Conservation (phyloP, 2,329 filamentous ascomycete species). For the Talaromyces sp. region DNA sequence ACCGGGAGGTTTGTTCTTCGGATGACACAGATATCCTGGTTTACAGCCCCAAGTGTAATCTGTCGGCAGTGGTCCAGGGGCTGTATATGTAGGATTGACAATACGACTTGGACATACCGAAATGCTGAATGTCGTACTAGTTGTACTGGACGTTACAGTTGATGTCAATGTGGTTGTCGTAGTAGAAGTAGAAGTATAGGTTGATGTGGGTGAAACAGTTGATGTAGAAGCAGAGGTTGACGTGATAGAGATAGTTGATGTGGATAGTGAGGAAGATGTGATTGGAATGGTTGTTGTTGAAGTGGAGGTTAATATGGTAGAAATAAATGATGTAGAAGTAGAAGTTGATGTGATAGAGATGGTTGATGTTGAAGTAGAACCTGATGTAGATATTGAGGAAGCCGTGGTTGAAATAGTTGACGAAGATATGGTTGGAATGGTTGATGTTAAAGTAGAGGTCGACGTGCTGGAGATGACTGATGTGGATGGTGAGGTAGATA, state of each 20-base stretch:
- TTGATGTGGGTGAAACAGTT: neutral
- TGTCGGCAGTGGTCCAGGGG: constrained; percentile 25
- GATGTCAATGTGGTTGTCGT: neutral
- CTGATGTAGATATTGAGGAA: neutral
- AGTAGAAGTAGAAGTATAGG: neutral
- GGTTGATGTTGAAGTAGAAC: neutral
- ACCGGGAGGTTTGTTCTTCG: constrained; percentile 26
- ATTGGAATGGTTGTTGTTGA: neutral
- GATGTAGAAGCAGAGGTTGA: neutral
- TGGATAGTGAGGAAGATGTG: neutral
- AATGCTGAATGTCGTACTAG: constrained; percentile 7
- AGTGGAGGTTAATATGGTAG: neutral
- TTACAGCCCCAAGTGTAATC: constrained; percentile 44
- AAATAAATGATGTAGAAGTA: neutral
- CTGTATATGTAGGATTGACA: constrained; percentile 31
- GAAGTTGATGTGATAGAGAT: neutral
- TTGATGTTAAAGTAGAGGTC: neutral
- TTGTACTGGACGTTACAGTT: neutral
- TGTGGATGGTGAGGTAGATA: too few relatives aligned
- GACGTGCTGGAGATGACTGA: neutral
- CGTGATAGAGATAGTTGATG: neutral
- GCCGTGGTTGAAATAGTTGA: neutral
- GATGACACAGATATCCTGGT: constrained; percentile 43
- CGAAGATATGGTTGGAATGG: neutral
- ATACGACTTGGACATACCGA: constrained; percentile 30